Base-by-base conservation (phyloP, 177 flowering plant species). In the Vitis hybrid region DNA sequence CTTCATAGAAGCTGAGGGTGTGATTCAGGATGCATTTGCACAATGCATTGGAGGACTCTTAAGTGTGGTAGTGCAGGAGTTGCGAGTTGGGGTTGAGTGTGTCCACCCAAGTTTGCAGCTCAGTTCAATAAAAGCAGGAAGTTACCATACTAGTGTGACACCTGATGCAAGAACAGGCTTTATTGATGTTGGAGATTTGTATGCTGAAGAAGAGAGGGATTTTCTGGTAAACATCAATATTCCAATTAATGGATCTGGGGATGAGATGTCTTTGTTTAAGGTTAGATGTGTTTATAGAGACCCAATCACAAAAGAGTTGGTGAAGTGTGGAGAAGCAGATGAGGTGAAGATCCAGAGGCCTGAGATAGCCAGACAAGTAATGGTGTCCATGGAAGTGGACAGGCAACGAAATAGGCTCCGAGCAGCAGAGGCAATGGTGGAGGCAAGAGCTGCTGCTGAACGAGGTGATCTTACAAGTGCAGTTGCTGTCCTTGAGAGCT, bases 21-120 rank as follows among this genome's bases (percentile, higher is more conserved):
- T 85, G 61, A 89, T 92, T 67, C 97, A 92, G 77, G 97, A 92
- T 70, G 97, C 97, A 2, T 92, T 92, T 79, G 97, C 97, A n/a
- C 97, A 92, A 71, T 92, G 97, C 73, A 90, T 92, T 56, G 97
- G 97, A 51, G 97, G 97, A 45, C 87, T 92, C 10, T 73, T 92
- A 18, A 92, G 94, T 65, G 97, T 92, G 54, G 97, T 91, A 23
- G 88, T 82, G 55, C 94, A 89, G 77, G 91, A 87, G 54, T 77
- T 88, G 34, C 75, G 60, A 61, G 83, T 92, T 10, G 60, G 60
- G 32, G 57, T 92, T 8, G 85, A 84, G 60, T 89, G 90, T 66
- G 71, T 75, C 34, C 80, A 83, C 70, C 86, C 87, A n/a, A 72
- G 72, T 52, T 56, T 88, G 69, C 70, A 26, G 14, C 72, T 92